phyloP scores from a whole-genome alignment of 129 eudicot genomes.

The Logfia minima region DNA sequence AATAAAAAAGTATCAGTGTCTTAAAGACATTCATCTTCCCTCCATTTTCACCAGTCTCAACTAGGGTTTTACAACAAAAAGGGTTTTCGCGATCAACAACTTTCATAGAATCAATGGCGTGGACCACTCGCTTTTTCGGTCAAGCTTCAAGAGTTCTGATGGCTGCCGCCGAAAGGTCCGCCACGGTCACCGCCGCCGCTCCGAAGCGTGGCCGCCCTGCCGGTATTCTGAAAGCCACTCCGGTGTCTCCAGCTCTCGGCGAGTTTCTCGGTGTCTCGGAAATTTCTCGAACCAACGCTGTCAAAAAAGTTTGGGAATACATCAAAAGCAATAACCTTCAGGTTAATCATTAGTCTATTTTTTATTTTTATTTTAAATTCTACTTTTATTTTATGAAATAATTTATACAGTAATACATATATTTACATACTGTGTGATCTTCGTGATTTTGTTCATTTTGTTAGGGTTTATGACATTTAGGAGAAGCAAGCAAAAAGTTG shows the following conservation, averaged over 20 bases:
- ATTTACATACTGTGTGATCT: no score
- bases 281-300: conserved; percentile 54
- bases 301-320: conserved; percentile 65
- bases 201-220: conserved; percentile 28
- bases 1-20: background rate
- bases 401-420: background rate
- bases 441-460: background rate
- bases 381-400: background rate
- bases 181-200: conserved; percentile 23
- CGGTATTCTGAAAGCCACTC: conserved; percentile 48
- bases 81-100: background rate
- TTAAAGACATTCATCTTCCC: conserved; percentile 21
- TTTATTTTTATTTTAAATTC: background rate
- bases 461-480: background rate
- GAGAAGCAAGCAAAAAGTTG: background rate
- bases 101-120: conserved; percentile 26
- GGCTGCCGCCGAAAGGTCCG: conserved; percentile 39
- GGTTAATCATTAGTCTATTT: conserved; percentile 30
- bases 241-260: conserved; percentile 50
- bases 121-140: conserved; percentile 34
- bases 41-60: conserved; percentile 28
- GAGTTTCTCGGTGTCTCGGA: conserved; percentile 50
- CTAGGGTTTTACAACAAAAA: conserved; percentile 14
- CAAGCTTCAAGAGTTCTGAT: conserved; percentile 38
- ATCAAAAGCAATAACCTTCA: conserved; percentile 58